Percentiles rank a stretch among this genome's conserved stretches.
Evolutionary conservation across 2,329 filamentous ascomycete species (phyloP).

Genomic region (Paecilomyces variotii): DNA sequence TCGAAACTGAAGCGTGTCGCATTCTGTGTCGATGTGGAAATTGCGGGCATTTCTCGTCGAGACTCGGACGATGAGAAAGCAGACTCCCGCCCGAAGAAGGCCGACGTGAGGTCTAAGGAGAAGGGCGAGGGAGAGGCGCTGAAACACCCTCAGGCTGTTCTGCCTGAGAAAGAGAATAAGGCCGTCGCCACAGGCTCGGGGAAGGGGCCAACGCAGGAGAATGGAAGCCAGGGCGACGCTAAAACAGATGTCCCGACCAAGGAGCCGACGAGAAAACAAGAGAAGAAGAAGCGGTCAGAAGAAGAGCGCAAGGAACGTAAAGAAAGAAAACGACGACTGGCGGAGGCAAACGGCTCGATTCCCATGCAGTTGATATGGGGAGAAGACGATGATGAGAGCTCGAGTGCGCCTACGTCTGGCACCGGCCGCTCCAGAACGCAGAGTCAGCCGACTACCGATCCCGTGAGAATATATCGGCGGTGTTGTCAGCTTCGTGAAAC

Average conservation of each 20-base stretch:
- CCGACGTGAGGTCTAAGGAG: constrained; percentile 54
- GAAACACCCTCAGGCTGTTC: constrained; percentile 54
- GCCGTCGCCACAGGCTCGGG: constrained; percentile 22
- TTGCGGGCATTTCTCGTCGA: constrained; percentile 79
- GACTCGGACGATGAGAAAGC: constrained; percentile 48
- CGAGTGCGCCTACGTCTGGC: constrained; percentile 25
- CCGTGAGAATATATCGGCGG: constrained; percentile 82
- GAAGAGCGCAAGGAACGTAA: constrained; percentile 88
- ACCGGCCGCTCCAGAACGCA: constrained; percentile 45
- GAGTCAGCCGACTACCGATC: constrained; percentile 75
- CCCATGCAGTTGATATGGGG: constrained; percentile 76
- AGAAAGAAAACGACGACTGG: constrained; percentile 75
- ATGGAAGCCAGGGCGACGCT: constrained; percentile 17
- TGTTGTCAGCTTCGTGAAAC: constrained; percentile 93
- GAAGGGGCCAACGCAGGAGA: constrained; percentile 12
- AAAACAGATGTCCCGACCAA: constrained; percentile 22
- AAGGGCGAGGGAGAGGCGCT: constrained; percentile 67
- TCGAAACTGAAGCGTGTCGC: constrained; percentile 79
- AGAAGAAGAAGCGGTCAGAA: constrained; percentile 93
- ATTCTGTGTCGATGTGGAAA: constrained; percentile 96
- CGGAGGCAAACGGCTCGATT: constrained; percentile 78
- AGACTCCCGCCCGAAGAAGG: constrained; percentile 23
- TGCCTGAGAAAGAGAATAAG: constrained; percentile 49
- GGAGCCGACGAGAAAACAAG: constrained; percentile 65
- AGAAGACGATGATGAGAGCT: constrained; percentile 50